Percentiles rank a stretch among this genome's conserved stretches.
phyloP scores from a whole-genome alignment of 495 filamentous ascomycete genomes.

The Bacidia rubella region DNA sequence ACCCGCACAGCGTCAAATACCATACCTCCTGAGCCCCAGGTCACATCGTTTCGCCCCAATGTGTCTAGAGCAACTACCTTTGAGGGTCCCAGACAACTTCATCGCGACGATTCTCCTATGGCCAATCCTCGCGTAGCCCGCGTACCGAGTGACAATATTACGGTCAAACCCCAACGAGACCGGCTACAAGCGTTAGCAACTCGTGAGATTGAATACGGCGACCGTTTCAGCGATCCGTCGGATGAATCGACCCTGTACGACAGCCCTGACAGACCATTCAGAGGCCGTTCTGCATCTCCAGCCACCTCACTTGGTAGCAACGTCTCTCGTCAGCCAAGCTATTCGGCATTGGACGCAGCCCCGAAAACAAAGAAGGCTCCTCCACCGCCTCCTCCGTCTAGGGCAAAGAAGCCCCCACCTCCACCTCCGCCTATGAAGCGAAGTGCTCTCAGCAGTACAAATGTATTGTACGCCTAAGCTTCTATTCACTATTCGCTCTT shows the following conservation, averaged over 20 bases:
- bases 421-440: constrained; percentile 41
- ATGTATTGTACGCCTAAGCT: constrained; percentile 14
- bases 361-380: constrained; percentile 51
- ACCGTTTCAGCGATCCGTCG: constrained; percentile 51
- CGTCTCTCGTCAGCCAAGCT: constrained; percentile 42
- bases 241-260: constrained; percentile 47
- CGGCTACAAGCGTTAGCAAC: constrained; percentile 29
- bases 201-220: constrained; percentile 23
- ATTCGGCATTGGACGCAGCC: constrained; percentile 30
- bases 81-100: constrained; percentile 41
- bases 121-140: constrained; percentile 36
- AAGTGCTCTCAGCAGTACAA: constrained; percentile 23
- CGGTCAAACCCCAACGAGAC: constrained; percentile 29
- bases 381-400: constrained; percentile 70
- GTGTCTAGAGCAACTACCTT: constrained; percentile 39
- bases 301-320: constrained; percentile 48
- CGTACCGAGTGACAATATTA: constrained; percentile 43
- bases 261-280: constrained; percentile 44
- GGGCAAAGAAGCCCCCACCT: constrained; percentile 64
- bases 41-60: constrained; percentile 27
- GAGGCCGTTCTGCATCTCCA: constrained; percentile 43
- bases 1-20: constrained; percentile 26
- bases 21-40: constrained; percentile 4
- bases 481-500: background rate
- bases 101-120: constrained; percentile 33